Evolutionary conservation across 306 rosid species (phyloP), one percentile per base, ranked within the genome.

Genomic region (Quercus aquifolioides): DNA sequence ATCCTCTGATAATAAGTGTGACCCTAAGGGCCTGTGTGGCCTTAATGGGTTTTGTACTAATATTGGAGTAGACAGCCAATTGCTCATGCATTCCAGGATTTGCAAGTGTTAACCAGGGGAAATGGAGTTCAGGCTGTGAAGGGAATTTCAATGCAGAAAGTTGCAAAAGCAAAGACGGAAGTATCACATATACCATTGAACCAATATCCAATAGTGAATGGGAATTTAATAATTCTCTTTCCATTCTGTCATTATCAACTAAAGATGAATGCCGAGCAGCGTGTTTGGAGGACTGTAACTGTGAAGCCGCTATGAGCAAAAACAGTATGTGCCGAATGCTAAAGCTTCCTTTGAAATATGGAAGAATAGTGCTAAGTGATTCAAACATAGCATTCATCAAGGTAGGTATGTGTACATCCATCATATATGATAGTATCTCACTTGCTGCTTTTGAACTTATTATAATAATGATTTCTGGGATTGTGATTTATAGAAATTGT

Each of bases 341-440:
- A 58, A 79, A 28, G 38, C 72, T 84, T 71, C 87, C 84, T 25
- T 71, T 84, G 78, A 79, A 7, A 20, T 71, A 31, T 25, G 86
- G 81, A 3, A 79, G 35, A 75, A 23, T 56, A 20, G 5, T 13
- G 1, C 13, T 0, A 3, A 20, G 17, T 14, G 35, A 3, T 46
- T 41, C 81, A 43, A 49, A 13, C 43, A 19, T 15, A 5, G 76
- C 74, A 62, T 15, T 80, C 43, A 25, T 80, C 79, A 84, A 80
- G 75, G 80, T 79, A 31, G 67, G 28, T 30, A 59, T 7, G 4
- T 5, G 55, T 21, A 71, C 6, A 35, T 13, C 59, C 6, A 63
- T 70, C 20, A 3, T 3, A 69, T 4, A 43, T 3, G 3, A 6
- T 1, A 25, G 78, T 5, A 59, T 51, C 11, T 9, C 21, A 4